phyloP scores from a whole-genome alignment of 2,329 filamentous ascomycete species.

The Pseudocercospora cruenta region DNA sequence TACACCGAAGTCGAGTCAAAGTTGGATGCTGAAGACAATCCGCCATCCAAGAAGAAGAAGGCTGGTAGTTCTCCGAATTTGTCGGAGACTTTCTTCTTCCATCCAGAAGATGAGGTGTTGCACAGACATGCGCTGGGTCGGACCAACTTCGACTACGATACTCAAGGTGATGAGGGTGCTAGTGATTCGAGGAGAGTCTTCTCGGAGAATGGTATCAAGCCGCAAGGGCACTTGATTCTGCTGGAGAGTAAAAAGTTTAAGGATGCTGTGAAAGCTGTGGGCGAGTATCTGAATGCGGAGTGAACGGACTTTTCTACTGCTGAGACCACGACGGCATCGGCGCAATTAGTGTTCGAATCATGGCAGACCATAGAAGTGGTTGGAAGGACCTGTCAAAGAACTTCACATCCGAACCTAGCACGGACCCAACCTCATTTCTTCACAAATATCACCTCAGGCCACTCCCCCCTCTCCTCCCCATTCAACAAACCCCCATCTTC shows the following conservation, averaged over 20 bases:
- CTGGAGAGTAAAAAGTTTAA: slow-evolving; percentile 80
- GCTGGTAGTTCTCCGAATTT: slow-evolving; percentile 35
- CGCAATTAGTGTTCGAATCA: too few species aligned
- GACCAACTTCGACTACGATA: slow-evolving; percentile 76
- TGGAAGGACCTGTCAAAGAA: too few species aligned
- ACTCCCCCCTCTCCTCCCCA: background rate
- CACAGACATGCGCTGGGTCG: slow-evolving; percentile 73
- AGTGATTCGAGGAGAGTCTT: slow-evolving; percentile 94
- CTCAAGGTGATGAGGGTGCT: slow-evolving; percentile 73
- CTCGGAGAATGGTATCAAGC: slow-evolving; percentile 86
- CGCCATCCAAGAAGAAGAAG: slow-evolving; percentile 65
- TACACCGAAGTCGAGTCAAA: slow-evolving; percentile 86
- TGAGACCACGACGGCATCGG: background rate
- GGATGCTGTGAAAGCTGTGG: slow-evolving; percentile 73
- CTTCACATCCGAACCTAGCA: too few species aligned
- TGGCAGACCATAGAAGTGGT: background rate
- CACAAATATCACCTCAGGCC: background rate
- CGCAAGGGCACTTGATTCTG: slow-evolving; percentile 81
- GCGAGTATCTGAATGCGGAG: slow-evolving; percentile 64
- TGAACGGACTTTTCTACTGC: background rate
- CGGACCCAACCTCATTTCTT: too few species aligned
- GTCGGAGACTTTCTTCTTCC: slow-evolving; percentile 78
- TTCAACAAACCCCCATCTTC: background rate
- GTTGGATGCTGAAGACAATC: slow-evolving; percentile 68
- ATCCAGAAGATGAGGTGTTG: slow-evolving; percentile 91